Evolutionary conservation across 805 yeast species (phyloP).

Genomic region (Candida succiphila): DNA sequence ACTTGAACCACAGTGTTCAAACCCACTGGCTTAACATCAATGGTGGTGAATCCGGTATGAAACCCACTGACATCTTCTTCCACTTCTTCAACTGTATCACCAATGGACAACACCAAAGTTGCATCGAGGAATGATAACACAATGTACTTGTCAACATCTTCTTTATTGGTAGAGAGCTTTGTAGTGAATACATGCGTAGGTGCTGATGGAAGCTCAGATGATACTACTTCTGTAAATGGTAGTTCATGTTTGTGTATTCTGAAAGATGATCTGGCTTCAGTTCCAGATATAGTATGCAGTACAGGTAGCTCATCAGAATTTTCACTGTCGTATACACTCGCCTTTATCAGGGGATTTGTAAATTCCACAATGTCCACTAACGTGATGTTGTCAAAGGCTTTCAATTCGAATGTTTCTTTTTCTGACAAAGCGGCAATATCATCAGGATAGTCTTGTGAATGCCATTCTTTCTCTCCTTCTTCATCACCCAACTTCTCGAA

Average conservation of each 20-base stretch:
- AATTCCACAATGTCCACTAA: slow-evolving; percentile 40
- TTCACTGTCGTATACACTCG: slow-evolving; percentile 24
- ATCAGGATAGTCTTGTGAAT: slow-evolving; percentile 24
- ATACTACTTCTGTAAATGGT: slow-evolving; percentile 50
- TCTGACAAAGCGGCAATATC: slow-evolving; percentile 20
- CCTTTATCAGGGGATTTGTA: slow-evolving; percentile 43
- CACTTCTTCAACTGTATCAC: slow-evolving; percentile 73
- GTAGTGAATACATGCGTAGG: slow-evolving; percentile 62
- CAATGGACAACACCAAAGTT: slow-evolving; percentile 67
- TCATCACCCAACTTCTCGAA: slow-evolving; percentile 66
- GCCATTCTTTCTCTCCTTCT: slow-evolving; percentile 23
- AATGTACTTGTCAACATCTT: slow-evolving; percentile 51
- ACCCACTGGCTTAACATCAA: slow-evolving; percentile 66
- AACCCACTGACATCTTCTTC: slow-evolving; percentile 47
- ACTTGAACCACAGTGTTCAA: slow-evolving; percentile 56
- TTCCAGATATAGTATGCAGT: slow-evolving; percentile 32
- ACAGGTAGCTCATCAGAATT: slow-evolving; percentile 28
- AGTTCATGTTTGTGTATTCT: slow-evolving; percentile 47
- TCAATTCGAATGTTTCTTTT: slow-evolving; percentile 16
- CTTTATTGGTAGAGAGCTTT: slow-evolving; percentile 31
- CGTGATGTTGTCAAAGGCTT: slow-evolving; percentile 44
- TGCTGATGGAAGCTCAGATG: slow-evolving; percentile 63
- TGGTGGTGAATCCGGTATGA: slow-evolving; percentile 44
- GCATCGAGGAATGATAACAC: slow-evolving; percentile 55
- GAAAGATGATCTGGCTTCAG: slow-evolving; percentile 34